phyloP scores from a whole-genome alignment of 345 rosid genomes.

The Rhodamnia rubescens region DNA sequence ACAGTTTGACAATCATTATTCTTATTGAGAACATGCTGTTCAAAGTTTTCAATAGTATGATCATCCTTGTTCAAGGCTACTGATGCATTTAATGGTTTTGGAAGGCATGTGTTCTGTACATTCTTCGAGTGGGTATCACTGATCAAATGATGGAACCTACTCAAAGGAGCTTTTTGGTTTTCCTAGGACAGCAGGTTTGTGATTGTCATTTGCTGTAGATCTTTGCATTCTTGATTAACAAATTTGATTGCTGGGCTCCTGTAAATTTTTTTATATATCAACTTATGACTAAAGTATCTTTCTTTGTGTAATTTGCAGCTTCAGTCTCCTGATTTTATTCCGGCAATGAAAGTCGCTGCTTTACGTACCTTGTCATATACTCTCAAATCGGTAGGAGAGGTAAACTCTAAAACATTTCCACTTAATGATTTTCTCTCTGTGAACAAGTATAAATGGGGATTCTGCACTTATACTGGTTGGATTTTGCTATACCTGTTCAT shows the following conservation, averaged over 20 bases:
- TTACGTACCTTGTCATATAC: constrained; percentile 75
- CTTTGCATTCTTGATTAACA: background rate
- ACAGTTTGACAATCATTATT: background rate
- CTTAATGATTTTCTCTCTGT: background rate
- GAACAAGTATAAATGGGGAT: background rate
- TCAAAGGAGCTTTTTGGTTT: constrained; percentile 81
- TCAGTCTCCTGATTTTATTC: constrained; percentile 56
- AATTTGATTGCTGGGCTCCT: background rate
- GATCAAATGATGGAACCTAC: constrained; percentile 95
- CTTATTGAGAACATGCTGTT: background rate
- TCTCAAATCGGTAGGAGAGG: constrained; percentile 91
- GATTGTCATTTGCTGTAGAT: constrained; percentile 1
- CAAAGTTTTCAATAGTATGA: background rate
- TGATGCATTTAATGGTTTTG: constrained; percentile 11
- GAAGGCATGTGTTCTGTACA: constrained; percentile 93
- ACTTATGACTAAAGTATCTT: background rate
- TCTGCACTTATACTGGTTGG: background rate
- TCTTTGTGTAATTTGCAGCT: constrained; percentile 45
- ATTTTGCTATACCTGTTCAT: background rate
- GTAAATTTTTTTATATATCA: background rate
- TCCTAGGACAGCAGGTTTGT: constrained; percentile 79
- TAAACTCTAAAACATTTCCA: constrained; percentile 12
- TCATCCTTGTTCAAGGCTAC: constrained; percentile 1
- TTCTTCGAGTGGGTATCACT: constrained; percentile 79
- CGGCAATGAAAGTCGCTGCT: constrained; percentile 84